Evolutionary conservation across 176 grass and related monocot species (phyloP).

Genomic region (Cenchrus purpureus): DNA sequence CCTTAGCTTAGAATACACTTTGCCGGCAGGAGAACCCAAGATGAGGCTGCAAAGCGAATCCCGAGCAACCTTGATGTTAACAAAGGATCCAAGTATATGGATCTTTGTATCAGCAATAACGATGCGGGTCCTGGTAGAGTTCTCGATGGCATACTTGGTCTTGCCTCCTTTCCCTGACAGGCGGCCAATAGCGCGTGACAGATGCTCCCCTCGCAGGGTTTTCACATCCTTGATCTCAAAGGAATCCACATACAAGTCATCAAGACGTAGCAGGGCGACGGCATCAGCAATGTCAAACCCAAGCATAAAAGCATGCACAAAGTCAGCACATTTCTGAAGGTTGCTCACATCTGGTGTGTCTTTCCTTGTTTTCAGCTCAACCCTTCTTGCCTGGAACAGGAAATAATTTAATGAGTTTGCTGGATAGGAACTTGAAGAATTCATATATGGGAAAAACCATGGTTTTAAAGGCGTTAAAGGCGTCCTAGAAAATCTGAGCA

Average conservation of each 20-base stretch:
- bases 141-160: constrained; percentile 91
- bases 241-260: constrained; percentile 88
- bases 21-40: constrained; percentile 85
- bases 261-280: constrained; percentile 70
- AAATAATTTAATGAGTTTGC: background rate
- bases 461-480: no score
- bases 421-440: background rate
- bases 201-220: constrained; percentile 86
- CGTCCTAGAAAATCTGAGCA: no score
- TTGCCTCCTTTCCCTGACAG: constrained; percentile 93
- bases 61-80: constrained; percentile 93
- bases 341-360: constrained; percentile 91
- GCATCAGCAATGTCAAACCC: constrained; percentile 81
- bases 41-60: constrained; percentile 96
- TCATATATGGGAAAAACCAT: background rate
- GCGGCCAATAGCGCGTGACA: constrained; percentile 84
- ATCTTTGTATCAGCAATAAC: constrained; percentile 91
- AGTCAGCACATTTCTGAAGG: constrained; percentile 81
- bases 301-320: constrained; percentile 92
- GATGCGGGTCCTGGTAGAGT: constrained; percentile 86
- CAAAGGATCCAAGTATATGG: constrained; percentile 91
- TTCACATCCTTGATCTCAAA: constrained; percentile 99
- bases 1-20: constrained; percentile 93
- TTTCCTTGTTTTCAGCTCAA: constrained; percentile 83
- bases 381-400: constrained; percentile 63